Conservation (phyloP, 148 eudicot genomes). For the Amaranthus cruentus region DNA sequence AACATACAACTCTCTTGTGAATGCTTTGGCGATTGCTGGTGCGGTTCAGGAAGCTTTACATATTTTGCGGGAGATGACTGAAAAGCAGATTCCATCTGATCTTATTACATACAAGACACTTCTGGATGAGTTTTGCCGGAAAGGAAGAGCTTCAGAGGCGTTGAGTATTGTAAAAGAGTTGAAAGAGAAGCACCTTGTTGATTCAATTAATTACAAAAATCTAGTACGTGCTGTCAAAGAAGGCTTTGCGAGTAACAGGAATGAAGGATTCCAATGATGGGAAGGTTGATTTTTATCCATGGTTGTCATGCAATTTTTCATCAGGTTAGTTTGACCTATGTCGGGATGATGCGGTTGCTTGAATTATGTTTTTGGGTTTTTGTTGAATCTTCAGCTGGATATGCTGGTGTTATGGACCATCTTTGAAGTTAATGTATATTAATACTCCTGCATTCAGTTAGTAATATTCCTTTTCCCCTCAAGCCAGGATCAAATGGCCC, state of each 20-base stretch:
- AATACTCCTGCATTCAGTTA: no score
- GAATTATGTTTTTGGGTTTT: background rate
- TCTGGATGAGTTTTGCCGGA: slow-evolving; percentile 55
- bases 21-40: slow-evolving; percentile 68
- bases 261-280: background rate
- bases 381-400: background rate
- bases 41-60: slow-evolving; percentile 64
- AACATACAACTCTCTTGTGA: slow-evolving; percentile 77
- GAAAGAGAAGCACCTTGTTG: slow-evolving; percentile 45
- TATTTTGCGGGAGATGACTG: slow-evolving; percentile 69
- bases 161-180: slow-evolving; percentile 50
- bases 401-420: background rate
- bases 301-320: background rate
- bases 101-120: slow-evolving; percentile 67
- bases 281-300: background rate
- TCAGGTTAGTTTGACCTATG: background rate
- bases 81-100: slow-evolving; percentile 42
- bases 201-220: slow-evolving; percentile 37
- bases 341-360: background rate
- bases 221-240: slow-evolving; percentile 43
- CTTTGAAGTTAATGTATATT: no score
- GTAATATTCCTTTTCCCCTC: no score
- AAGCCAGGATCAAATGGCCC: no score
- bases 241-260: slow-evolving; percentile 19
- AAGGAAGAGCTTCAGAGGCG: slow-evolving; percentile 43